Evolutionary conservation across 2,329 filamentous ascomycete genomes (phyloP).

Genomic region (Curvularia verruculosa): DNA sequence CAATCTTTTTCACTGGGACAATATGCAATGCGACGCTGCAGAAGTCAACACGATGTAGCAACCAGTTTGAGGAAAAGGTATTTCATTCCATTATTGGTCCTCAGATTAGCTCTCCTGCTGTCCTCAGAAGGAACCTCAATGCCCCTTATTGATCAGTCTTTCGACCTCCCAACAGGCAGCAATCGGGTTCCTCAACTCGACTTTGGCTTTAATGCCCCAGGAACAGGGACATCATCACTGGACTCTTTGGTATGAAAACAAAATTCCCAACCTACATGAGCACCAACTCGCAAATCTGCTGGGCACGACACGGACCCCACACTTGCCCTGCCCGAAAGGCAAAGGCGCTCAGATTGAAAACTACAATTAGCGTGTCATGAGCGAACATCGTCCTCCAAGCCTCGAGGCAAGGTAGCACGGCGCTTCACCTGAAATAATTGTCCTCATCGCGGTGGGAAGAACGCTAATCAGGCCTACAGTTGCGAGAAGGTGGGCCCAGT

Average conservation of each 20-base stretch:
- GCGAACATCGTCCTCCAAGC: slow-evolving; percentile 29
- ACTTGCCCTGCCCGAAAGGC: slow-evolving; percentile 17
- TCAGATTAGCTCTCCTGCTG: slow-evolving; percentile 48
- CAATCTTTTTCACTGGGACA: background rate
- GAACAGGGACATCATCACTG: slow-evolving; percentile 44
- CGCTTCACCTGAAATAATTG: slow-evolving; percentile 29
- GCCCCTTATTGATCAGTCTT: slow-evolving; percentile 18
- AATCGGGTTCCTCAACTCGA: slow-evolving; percentile 38
- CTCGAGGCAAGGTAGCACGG: slow-evolving; percentile 21
- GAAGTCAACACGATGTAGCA: slow-evolving; percentile 5
- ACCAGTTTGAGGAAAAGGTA: background rate
- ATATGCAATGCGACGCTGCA: background rate
- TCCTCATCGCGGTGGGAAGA: slow-evolving; percentile 42
- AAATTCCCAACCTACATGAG: slow-evolving; percentile 15
- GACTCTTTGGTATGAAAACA: slow-evolving; percentile 26
- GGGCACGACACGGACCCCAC: slow-evolving; percentile 36
- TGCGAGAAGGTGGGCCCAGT: slow-evolving; percentile 23
- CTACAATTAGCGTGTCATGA: slow-evolving; percentile 40
- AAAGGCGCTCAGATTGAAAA: slow-evolving; percentile 48
- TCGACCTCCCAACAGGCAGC: slow-evolving; percentile 20
- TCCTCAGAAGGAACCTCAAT: slow-evolving; percentile 40
- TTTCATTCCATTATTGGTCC: slow-evolving; percentile 27
- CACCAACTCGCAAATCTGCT: slow-evolving; percentile 15
- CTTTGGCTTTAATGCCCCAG: slow-evolving; percentile 45
- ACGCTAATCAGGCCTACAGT: slow-evolving; percentile 16